Evolutionary conservation across 371 early-diverging fungal genomes (phyloP), one percentile per base, ranked within the genome.

Genomic region (Circinella minor): DNA sequence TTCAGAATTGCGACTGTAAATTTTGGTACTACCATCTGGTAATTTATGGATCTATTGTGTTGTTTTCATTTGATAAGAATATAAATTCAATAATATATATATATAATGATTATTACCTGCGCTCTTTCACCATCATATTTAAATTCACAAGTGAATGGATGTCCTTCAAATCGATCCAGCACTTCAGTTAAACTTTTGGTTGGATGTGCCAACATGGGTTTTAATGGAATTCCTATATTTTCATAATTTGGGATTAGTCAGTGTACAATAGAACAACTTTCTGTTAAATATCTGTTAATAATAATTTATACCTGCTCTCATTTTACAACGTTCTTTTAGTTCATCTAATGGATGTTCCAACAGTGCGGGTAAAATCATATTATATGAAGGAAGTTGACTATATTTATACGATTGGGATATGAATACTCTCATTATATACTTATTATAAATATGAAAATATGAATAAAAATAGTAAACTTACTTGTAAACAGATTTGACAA

Each of bases 61-160:
- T 27, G 27, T 27, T 27, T 27, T 27, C 27, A 27, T 27, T 27
- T 27, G 27, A 27, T 27, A 27, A 27, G 27, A 27, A 27, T 46
- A 4, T 38, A 18, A 61, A 38, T 11, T 15, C n/a, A 5, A 47
- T 7, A 46, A 48, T n/a, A 15, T 7, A n/a, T 5, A 47, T 48
- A 15, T n/a, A 8, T 34, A 17, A 17, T 34, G 2, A 57, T 0
- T 20, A 11, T 76, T 72, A 93, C 92, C 89, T 99, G 99, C 18
- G 98, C 98, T 63, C 99, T 90, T 86, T 99, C 99, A 27, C 99
- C 99, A 75, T 99, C 99, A 77, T 99, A 99, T 81, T 99, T 99
- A 85, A 93, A 99, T 81, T 99, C 99, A 72, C 98, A 99, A 4
- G 98, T 96, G 73, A 99, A 99, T 1, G 86, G 80, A 69, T 89